Evolutionary conservation across 139 green algal genomes (phyloP).

Genomic region (Diplosphaera chodatii): DNA sequence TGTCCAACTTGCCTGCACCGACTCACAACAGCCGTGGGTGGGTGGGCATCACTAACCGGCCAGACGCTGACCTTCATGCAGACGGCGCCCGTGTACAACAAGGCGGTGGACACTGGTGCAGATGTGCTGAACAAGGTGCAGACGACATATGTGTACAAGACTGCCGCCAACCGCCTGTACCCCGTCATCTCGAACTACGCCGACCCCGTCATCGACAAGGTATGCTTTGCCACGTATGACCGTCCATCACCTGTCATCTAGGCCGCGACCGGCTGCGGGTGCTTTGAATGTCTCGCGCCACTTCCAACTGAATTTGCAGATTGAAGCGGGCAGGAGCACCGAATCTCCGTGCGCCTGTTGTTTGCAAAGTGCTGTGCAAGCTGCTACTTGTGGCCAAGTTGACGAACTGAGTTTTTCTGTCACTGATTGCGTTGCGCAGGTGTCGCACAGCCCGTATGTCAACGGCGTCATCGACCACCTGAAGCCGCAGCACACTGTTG

Average conservation of each 20-base stretch:
- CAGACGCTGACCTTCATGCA: slow-evolving; percentile 3
- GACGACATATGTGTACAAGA: slow-evolving; percentile 16
- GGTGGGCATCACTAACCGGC: no score
- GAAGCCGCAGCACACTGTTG: neutral
- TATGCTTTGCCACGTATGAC: neutral
- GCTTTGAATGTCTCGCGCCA: no score
- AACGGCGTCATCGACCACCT: slow-evolving; percentile 20
- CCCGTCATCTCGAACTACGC: slow-evolving; percentile 13
- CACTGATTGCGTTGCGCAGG: no score
- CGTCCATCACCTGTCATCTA: neutral
- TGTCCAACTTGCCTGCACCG: no score
- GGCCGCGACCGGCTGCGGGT: no score
- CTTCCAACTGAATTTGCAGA: no score
- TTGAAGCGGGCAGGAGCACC: no score
- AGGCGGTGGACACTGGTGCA: neutral
- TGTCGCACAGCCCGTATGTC: slow-evolving; percentile 17
- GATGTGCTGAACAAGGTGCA: slow-evolving; percentile 2
- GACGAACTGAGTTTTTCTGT: no score
- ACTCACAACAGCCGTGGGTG: no score
- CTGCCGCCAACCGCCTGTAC: slow-evolving; percentile 17
- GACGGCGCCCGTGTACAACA: slow-evolving; percentile 10
- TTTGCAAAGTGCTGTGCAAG: no score
- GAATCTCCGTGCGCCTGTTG: no score
- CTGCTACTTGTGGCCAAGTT: no score
- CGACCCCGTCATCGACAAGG: slow-evolving; percentile 14